Evolutionary conservation across 2,329 filamentous ascomycete genomes (phyloP), one percentile per base, ranked within the genome.

Genomic region (Neonectria neomacrospora): DNA sequence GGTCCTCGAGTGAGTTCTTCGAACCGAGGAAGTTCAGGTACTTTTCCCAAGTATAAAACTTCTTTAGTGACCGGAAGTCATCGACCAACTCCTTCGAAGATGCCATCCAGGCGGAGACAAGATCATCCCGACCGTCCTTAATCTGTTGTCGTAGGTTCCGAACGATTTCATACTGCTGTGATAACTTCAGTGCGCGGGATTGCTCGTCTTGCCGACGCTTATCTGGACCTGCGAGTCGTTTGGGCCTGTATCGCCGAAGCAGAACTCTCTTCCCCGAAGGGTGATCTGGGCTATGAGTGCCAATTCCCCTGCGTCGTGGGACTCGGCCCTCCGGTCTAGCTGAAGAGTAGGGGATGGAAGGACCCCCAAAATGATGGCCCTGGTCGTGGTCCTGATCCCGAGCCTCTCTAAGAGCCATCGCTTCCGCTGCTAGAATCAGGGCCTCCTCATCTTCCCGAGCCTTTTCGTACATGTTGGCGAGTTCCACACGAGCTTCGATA

Each of bases 381-480:
- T 55, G 51, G 10, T 54, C 61, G n/a, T 62, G 20, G 2, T 61
- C 44, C 54, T 74, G 71, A 20, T 80, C 79, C 55, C 80, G 79
- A 11, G 77, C 79, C 61, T 85, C 84, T 65, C 86, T 86, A 22
- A 94, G 80, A 32, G 87, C 83, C 69, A 95, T 86, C 9, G 92
- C 89, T 75, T 96, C 91, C 34, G 90, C 91, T 52, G 92, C 88
- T 54, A 94, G 86, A 63, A 91, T 89, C 62, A 94, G 87, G 1
- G 94, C 94, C 72, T 93, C 88, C 71, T 94, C 91, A 22, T 86
- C 88, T 79, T 90, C 88, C 66, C 89, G 89, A 47, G 86, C 86
- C 66, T 85, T 88, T 75, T 96, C 93, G 73, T 96, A 97, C 77
- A 97, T 88, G 71, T 91, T 94, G 12, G 93, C 93, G 10, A 97